Evolutionary conservation across 2,329 filamentous ascomycete genomes (phyloP), one percentile per base, ranked within the genome.

Genomic region (Spiromastix sp.): DNA sequence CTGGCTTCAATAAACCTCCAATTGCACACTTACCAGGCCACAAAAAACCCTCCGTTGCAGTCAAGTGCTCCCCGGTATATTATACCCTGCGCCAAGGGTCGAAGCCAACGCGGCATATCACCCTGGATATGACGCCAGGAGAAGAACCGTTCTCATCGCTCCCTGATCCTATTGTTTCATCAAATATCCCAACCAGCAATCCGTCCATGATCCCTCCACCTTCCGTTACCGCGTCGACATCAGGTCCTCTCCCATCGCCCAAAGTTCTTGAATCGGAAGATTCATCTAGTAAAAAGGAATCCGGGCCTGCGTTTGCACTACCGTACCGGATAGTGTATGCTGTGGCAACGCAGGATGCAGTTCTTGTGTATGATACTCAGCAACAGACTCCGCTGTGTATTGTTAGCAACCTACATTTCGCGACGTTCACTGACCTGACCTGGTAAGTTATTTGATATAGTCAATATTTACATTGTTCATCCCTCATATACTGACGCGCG

Each of bases 301-400:
- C 78, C 2, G 57, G 54, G 12, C 63, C 70, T 4, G 81, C 81
- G 1, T 96, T 98, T 59, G 74, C 79, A 2, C 66, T 98, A 29
- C 82, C 86, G 1, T 96, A 98, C 57, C 80, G 91, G 17, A 86
- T 98, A 68, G 74, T 98, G 0, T 98, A 96, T 60, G 91, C 89
- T 3, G 89, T 98, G 24, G 93, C 91, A 5, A 98, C 91, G 0
- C 89, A 96, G 55, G 91, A 98, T 60, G 84, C 91, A 0, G 84
- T 98, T 3, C 68, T 95, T 28, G 71, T 98, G 15, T 98, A 98
- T 54, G 91, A 98, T 59, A 98, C 91, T 0, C 91, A 98, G 54
- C 91, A 98, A 55, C 82, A 87, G 51, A 93, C 85, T 5, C 91
- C 91, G 2, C 68, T 98, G 22, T 94, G 86, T 55, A 73, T 96